phyloP scores from a whole-genome alignment of 2,329 filamentous ascomycete species.

The Exophiala dermatitidis region DNA sequence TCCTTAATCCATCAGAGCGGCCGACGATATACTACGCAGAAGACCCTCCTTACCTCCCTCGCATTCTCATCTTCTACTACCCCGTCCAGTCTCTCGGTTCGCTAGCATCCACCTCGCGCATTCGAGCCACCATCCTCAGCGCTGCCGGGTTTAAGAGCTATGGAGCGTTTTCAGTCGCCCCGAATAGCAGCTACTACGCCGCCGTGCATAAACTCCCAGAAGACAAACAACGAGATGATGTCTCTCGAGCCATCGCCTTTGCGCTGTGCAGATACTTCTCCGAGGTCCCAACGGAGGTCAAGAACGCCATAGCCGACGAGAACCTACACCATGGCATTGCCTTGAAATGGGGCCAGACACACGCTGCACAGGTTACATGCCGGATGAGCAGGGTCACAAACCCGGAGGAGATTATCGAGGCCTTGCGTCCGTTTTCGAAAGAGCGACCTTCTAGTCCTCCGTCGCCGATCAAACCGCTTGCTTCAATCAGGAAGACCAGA shows the following conservation, averaged over 20 bases:
- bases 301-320: slow-evolving; percentile 55
- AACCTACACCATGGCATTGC: slow-evolving; percentile 23
- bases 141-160: slow-evolving; percentile 85
- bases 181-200: slow-evolving; percentile 82
- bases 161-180: slow-evolving; percentile 83
- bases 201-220: slow-evolving; percentile 85
- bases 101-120: slow-evolving; percentile 79
- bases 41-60: slow-evolving; percentile 70
- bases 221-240: slow-evolving; percentile 91
- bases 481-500: slow-evolving; percentile 26
- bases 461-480: slow-evolving; percentile 18
- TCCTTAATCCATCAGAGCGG: slow-evolving; percentile 19
- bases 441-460: slow-evolving; percentile 22
- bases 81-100: slow-evolving; percentile 83
- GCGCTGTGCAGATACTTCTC: slow-evolving; percentile 90
- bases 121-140: slow-evolving; percentile 88
- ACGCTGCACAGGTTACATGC: slow-evolving; percentile 83
- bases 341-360: slow-evolving; percentile 55
- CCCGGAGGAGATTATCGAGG: slow-evolving; percentile 61
- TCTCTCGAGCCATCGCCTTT: slow-evolving; percentile 84
- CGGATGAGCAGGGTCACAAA: slow-evolving; percentile 78
- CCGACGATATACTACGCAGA: slow-evolving; percentile 75
- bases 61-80: slow-evolving; percentile 86
- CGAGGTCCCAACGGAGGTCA: slow-evolving; percentile 72
- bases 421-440: slow-evolving; percentile 45